Percentiles rank a stretch among this genome's conserved stretches.
phyloP scores from a whole-genome alignment of 2,329 filamentous ascomycete species.

The Exophiala spinifera region DNA sequence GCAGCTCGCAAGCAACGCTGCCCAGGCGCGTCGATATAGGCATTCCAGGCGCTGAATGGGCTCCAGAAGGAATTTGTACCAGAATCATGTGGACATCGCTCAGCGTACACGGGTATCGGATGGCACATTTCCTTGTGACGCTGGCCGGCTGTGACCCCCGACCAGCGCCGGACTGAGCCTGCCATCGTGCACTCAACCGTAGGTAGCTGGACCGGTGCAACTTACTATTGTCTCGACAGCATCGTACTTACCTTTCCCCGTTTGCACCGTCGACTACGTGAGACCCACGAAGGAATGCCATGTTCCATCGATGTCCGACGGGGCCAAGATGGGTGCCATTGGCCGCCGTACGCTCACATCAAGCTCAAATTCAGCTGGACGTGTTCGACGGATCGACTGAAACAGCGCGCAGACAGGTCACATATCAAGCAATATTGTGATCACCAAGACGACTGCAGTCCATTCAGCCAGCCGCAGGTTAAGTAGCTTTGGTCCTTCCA shows the following conservation, averaged over 20 bases:
- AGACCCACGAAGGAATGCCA: too few species aligned
- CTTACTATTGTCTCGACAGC: not conserved
- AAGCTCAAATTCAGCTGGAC: not conserved
- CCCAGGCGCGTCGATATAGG: too few species aligned
- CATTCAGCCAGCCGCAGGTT: not conserved
- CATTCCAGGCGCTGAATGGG: too few species aligned
- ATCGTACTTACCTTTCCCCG: not conserved
- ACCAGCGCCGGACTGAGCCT: not conserved
- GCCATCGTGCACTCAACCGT: not conserved
- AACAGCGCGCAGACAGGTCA: not conserved
- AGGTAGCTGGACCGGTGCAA: not conserved
- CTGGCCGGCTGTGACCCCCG: not conserved
- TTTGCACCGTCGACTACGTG: not conserved
- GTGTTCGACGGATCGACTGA: not conserved
- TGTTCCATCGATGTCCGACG: too few species aligned
- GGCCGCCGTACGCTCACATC: not conserved
- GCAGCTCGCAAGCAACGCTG: too few species aligned
- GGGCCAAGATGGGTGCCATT: not conserved
- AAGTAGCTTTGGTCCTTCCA: not conserved
- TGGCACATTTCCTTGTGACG: not conserved
- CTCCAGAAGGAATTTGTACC: not conserved
- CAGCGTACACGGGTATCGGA: not conserved
- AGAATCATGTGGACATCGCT: not conserved
- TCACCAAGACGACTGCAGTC: not conserved
- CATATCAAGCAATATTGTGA: too few species aligned